A percentile compares a stretch with the other conserved stretches of the same genome.
Conservation (phyloP, 1,284 basidiomycete species). For the Melampsora larici-populina region DNA sequence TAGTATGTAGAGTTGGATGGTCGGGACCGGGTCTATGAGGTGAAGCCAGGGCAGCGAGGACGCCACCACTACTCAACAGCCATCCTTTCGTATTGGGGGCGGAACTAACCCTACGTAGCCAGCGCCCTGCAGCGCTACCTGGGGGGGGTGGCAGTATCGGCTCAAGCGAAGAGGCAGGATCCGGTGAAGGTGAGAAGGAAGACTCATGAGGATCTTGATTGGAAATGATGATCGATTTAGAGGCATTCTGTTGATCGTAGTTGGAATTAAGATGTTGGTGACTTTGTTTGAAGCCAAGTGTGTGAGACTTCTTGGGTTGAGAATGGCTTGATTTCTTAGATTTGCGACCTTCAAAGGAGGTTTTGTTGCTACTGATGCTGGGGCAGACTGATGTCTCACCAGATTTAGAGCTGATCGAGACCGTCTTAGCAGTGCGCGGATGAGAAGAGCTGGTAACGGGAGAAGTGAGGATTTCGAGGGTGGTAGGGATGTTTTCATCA, state of each 20-base stretch:
- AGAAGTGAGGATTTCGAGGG: neutral
- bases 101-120: conserved; percentile 36
- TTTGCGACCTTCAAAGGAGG: neutral
- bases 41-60: neutral
- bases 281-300: neutral
- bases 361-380: neutral
- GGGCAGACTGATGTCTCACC: neutral
- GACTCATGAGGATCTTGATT: neutral
- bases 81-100: conserved; percentile 36
- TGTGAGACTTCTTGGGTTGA: neutral
- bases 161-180: neutral
- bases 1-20: neutral
- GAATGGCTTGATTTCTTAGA: neutral
- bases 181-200: neutral
- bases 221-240: neutral
- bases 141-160: neutral
- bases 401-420: conserved; percentile 1
- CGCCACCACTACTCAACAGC: neutral
- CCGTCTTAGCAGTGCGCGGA: neutral
- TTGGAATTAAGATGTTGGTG: neutral
- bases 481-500: neutral
- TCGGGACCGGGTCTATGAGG: neutral
- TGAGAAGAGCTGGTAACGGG: neutral
- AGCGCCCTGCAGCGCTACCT: neutral
- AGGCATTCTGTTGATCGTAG: neutral